These are phyloP conservation scores for Tympanopsis confertula DNA, from an alignment of 2,329 filamentous ascomycete genomes.

Conservation along the genomic window DNA sequence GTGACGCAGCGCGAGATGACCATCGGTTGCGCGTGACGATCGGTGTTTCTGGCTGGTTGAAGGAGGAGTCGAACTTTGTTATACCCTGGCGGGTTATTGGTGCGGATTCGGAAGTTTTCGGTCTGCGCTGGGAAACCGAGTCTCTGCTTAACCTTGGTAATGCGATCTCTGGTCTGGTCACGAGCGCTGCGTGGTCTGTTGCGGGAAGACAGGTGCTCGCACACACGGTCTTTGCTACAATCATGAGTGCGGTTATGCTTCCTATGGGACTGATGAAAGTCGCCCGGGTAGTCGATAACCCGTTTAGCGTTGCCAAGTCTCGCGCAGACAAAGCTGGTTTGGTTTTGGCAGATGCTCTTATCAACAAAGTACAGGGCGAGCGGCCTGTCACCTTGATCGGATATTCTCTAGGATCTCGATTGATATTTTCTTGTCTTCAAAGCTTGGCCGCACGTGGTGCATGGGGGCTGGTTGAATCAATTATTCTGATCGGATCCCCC, in stretches of 20 bases:
- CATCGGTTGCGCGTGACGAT: slow-evolving; percentile 72
- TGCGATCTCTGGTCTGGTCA: slow-evolving; percentile 66
- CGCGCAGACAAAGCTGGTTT: slow-evolving; percentile 48
- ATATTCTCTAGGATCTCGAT: slow-evolving; percentile 69
- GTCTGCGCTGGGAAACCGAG: slow-evolving; percentile 72
- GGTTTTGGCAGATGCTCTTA: slow-evolving; percentile 47
- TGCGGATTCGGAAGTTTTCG: slow-evolving; percentile 65
- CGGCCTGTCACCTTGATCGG: slow-evolving; percentile 70
- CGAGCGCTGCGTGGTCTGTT: slow-evolving; percentile 67
- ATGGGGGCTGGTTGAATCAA: slow-evolving; percentile 75
- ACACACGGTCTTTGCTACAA: slow-evolving; percentile 19
- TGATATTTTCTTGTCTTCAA: slow-evolving; percentile 74
- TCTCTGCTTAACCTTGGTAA: slow-evolving; percentile 67
- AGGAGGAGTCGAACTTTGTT: slow-evolving; percentile 58
- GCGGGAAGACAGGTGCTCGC: slow-evolving; percentile 58
- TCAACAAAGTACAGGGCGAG: slow-evolving; percentile 73
- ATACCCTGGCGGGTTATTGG: slow-evolving; percentile 71
- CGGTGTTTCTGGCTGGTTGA: slow-evolving; percentile 72
- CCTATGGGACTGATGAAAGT: slow-evolving; percentile 37
- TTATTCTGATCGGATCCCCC: slow-evolving; percentile 72
- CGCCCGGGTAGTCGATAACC: slow-evolving; percentile 44
- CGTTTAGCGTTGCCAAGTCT: slow-evolving; percentile 45
- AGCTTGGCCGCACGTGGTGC: slow-evolving; percentile 65
- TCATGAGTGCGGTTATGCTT: slow-evolving; percentile 17
- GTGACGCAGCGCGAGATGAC: slow-evolving; percentile 39